Percentiles rank a stretch among this genome's conserved stretches.
Evolutionary conservation across 495 filamentous ascomycete species (phyloP).

Genomic region (Rhypophila decipiens): DNA sequence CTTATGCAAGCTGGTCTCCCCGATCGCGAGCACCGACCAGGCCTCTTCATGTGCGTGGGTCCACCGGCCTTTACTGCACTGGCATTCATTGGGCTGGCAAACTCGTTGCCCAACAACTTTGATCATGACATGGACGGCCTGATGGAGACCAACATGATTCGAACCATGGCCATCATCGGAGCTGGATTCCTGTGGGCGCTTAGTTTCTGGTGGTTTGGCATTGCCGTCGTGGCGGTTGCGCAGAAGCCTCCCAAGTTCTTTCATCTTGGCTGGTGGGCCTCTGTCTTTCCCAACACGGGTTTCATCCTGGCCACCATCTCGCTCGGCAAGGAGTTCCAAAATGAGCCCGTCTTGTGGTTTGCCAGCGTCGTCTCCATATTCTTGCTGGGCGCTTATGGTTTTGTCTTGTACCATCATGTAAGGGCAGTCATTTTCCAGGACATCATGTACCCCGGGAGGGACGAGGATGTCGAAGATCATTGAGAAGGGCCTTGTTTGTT

Average conservation of each 20-base stretch:
- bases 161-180: constrained; percentile 45
- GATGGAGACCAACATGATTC: constrained; percentile 24
- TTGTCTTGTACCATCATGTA: constrained; percentile 49
- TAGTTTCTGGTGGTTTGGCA: constrained; percentile 69
- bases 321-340: constrained; percentile 39
- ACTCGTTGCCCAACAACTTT: constrained; percentile 26
- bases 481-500: background rate
- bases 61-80: constrained; percentile 57
- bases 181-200: constrained; percentile 68
- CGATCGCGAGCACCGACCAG: constrained; percentile 42
- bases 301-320: constrained; percentile 47
- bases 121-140: constrained; percentile 25
- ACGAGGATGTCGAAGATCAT: constrained; percentile 49
- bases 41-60: constrained; percentile 67
- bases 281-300: constrained; percentile 57
- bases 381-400: constrained; percentile 50
- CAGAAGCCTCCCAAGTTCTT: constrained; percentile 45
- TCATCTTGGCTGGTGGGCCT: constrained; percentile 51
- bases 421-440: constrained; percentile 47
- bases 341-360: constrained; percentile 37
- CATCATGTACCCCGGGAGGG: constrained; percentile 57
- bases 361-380: constrained; percentile 47
- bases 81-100: constrained; percentile 23
- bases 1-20: constrained; percentile 56
- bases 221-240: constrained; percentile 52